Evolutionary conservation across 2,329 filamentous ascomycete genomes (phyloP).

Genomic region (Emergomyces africanus): DNA sequence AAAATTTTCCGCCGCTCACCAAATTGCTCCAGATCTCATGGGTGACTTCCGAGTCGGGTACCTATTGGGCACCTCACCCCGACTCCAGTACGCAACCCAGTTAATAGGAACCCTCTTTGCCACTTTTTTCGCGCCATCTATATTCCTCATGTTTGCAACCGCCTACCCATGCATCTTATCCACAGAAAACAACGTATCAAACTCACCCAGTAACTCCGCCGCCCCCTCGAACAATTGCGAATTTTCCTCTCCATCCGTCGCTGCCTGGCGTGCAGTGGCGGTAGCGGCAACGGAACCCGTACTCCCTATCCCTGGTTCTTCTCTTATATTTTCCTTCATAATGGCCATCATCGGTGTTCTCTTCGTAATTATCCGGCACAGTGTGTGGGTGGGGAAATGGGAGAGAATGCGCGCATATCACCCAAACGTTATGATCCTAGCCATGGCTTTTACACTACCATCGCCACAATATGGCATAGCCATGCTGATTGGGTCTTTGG

Average conservation of each 20-base stretch:
- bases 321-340: slow-evolving; percentile 39
- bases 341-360: slow-evolving; percentile 28
- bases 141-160: slow-evolving; percentile 55
- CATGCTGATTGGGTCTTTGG: slow-evolving; percentile 43
- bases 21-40: slow-evolving; percentile 37
- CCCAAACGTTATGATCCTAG: slow-evolving; percentile 28
- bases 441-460: slow-evolving; percentile 46
- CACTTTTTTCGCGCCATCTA: slow-evolving; percentile 53
- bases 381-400: slow-evolving; percentile 4
- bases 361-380: slow-evolving; percentile 4
- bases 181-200: slow-evolving; percentile 19
- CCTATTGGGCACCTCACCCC: slow-evolving; percentile 51
- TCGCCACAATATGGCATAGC: slow-evolving; percentile 46
- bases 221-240: slow-evolving; percentile 29
- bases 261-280: slow-evolving; percentile 54
- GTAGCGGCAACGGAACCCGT: slow-evolving; percentile 46
- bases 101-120: slow-evolving; percentile 49
- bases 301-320: slow-evolving; percentile 42
- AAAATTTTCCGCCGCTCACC: slow-evolving; percentile 29
- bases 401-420: slow-evolving; percentile 5
- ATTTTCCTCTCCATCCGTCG: slow-evolving; percentile 51
- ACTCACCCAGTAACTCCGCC: neutral
- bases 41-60: slow-evolving; percentile 57
- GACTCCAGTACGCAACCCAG: slow-evolving; percentile 55
- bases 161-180: slow-evolving; percentile 54